Evolutionary conservation across 352 stramenopile species (phyloP).

Genomic region (Pythium guiyangense): DNA sequence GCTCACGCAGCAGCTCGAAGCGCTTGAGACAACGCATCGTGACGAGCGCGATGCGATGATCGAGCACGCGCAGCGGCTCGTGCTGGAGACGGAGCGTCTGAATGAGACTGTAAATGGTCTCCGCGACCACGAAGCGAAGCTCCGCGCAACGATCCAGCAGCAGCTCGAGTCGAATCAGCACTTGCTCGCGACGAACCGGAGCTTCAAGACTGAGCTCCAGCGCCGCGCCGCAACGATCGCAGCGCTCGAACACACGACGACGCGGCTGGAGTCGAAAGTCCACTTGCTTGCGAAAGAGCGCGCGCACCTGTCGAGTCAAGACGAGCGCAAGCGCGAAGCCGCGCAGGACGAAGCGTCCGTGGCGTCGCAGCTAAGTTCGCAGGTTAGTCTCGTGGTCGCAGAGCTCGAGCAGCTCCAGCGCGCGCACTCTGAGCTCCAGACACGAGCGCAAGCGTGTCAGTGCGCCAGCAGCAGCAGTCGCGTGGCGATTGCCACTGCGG

Average conservation of each 20-base stretch:
- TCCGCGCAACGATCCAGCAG: constrained; percentile 29
- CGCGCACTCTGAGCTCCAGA: constrained; percentile 35
- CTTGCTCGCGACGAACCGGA: constrained; percentile 32
- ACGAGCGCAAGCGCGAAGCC: constrained; percentile 25
- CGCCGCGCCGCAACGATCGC: constrained; percentile 16
- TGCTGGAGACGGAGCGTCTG: constrained; percentile 1
- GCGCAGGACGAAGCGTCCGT: constrained; percentile 26
- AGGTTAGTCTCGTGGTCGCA: constrained; percentile 31
- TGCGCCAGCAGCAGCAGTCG: constrained; percentile 6
- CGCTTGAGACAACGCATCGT: not conserved
- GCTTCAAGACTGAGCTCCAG: constrained; percentile 29
- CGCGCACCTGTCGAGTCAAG: constrained; percentile 26
- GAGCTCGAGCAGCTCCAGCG: constrained; percentile 45
- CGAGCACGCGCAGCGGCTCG: constrained; percentile 3
- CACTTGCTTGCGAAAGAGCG: constrained; percentile 46
- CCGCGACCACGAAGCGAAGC: constrained; percentile 23
- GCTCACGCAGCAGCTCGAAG: not conserved
- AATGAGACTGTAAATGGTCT: constrained; percentile 16
- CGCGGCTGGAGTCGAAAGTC: constrained; percentile 41
- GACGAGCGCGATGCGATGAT: not conserved
- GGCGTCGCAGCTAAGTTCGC: constrained; percentile 32
- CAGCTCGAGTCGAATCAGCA: constrained; percentile 41
- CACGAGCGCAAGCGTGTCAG: constrained; percentile 14
- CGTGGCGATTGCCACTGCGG: not conserved
- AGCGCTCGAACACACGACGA: constrained; percentile 27